Evolutionary conservation across 306 rosid genomes (phyloP), one percentile per base, ranked within the genome.

Genomic region (Lithocarpus polystachyus): DNA sequence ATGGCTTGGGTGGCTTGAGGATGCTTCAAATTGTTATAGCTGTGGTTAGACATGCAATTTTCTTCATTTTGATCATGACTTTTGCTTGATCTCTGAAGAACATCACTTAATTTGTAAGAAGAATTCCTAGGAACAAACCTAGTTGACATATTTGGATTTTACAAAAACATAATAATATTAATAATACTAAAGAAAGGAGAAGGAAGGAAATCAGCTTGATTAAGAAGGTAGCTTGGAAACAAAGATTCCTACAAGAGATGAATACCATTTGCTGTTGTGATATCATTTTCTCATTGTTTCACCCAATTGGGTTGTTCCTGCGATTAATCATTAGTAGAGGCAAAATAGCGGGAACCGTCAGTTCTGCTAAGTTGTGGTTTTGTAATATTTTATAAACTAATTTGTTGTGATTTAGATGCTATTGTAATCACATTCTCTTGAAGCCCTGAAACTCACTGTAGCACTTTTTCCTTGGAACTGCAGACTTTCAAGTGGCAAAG

Each of bases 401-500:
- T 23, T 22, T 10, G 9, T 59, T 62, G 15, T 62, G 17, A 65
- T 55, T 43, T 76, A 57, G 20, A 53, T 69, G 75, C 75, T 71
- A 75, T 62, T 62, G 68, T 18, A 76, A 65, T 9, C 33, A 20
- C 53, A 10, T 51, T 57, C 70, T 59, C 51, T 70, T 33, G 43
- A 68, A 26, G 12, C 80, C 57, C 19, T 54, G 51, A 55, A 81
- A 75, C 35, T 82, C 78, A 80, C 9, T 60, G 68, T 68, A 72
- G 35, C 53, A 53, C 71, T 75, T 83, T 24, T 57, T 57, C 37
- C 56, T 79, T 26, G 84, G 51, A 71, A 81, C 43, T 15, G 4
- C 90, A 92, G 99, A 92, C 94, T 54, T 87, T 86, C 76, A 95
- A 95, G 90, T 95, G 99, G 99, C 94, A 92, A 92, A 83, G 95